Conservation (phyloP, 2,329 filamentous ascomycete genomes). For the Arthroderma uncinatum region DNA sequence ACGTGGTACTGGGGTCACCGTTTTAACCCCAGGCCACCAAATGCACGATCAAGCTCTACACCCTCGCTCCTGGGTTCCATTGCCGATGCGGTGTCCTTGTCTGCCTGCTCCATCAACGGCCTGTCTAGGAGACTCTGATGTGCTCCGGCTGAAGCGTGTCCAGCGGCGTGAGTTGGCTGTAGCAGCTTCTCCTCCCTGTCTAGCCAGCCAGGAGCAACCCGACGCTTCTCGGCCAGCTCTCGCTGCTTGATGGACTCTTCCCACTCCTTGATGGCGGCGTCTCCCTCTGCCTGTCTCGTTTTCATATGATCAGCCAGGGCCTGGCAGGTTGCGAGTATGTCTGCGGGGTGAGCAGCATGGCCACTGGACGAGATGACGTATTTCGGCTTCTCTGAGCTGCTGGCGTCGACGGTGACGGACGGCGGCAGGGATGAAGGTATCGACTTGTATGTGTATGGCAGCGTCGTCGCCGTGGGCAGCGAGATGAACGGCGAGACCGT, state of each 20-base stretch:
- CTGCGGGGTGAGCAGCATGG: constrained; percentile 73
- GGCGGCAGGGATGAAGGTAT: constrained; percentile 78
- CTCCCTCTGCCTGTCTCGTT: constrained; percentile 56
- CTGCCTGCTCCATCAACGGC: constrained; percentile 24
- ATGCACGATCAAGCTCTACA: constrained; percentile 44
- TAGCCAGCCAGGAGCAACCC: constrained; percentile 54
- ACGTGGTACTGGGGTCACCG: constrained; percentile 18
- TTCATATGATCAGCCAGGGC: constrained; percentile 66
- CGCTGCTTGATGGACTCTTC: constrained; percentile 51
- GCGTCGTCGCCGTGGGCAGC: constrained; percentile 75
- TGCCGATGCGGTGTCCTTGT: constrained; percentile 25
- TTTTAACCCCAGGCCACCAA: constrained; percentile 39
- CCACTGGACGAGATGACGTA: constrained; percentile 72
- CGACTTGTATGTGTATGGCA: constrained; percentile 90
- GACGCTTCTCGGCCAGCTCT: constrained; percentile 52
- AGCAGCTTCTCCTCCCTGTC: constrained; percentile 51
- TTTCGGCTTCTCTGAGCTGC: constrained; percentile 41
- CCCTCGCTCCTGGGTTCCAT: constrained; percentile 38
- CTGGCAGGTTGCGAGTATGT: constrained; percentile 71
- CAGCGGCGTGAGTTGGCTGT: constrained; percentile 34
- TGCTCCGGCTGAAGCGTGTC: constrained; percentile 13
- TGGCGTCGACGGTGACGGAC: constrained; percentile 47
- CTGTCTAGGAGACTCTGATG: constrained; percentile 29
- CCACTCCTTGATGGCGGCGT: constrained; percentile 56
- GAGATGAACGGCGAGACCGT: constrained; percentile 91